Conservation (phyloP, 2,329 filamentous ascomycete genomes). For the Cladosporium sp. region DNA sequence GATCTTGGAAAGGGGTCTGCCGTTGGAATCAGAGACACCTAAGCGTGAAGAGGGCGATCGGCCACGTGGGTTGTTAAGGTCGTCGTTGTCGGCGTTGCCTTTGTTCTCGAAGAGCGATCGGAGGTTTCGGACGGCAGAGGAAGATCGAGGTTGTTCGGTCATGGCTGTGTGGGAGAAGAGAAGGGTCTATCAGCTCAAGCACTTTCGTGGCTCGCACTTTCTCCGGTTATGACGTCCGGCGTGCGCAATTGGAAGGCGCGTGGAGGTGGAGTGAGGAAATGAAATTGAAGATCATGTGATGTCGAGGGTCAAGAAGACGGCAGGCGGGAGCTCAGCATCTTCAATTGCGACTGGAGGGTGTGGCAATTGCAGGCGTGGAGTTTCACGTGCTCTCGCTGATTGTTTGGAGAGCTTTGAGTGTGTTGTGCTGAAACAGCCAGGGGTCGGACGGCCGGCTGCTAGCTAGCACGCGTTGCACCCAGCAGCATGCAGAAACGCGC, state of each 20-base stretch:
- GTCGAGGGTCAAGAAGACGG: neutral
- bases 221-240: slow-evolving; percentile 11
- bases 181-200: slow-evolving; percentile 6
- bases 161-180: slow-evolving; percentile 42
- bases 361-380: neutral
- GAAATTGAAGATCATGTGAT: neutral
- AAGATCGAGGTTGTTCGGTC: slow-evolving; percentile 38
- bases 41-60: slow-evolving; percentile 38
- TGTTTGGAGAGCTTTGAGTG: neutral
- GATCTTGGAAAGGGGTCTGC: slow-evolving; percentile 44
- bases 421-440: slow-evolving; percentile 1
- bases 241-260: neutral
- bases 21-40: slow-evolving; percentile 25
- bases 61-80: slow-evolving; percentile 43
- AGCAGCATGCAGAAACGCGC: neutral
- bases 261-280: neutral
- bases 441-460: neutral
- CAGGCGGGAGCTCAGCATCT: neutral
- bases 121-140: slow-evolving; percentile 49
- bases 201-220: slow-evolving; percentile 17
- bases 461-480: neutral
- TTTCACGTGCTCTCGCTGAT: neutral
- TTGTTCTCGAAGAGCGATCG: slow-evolving; percentile 52
- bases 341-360: neutral
- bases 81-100: slow-evolving; percentile 18